A percentile compares a stretch with the other conserved stretches of the same genome.
phyloP scores from a whole-genome alignment of 345 rosid species.

The Lumnitzera racemosa region DNA sequence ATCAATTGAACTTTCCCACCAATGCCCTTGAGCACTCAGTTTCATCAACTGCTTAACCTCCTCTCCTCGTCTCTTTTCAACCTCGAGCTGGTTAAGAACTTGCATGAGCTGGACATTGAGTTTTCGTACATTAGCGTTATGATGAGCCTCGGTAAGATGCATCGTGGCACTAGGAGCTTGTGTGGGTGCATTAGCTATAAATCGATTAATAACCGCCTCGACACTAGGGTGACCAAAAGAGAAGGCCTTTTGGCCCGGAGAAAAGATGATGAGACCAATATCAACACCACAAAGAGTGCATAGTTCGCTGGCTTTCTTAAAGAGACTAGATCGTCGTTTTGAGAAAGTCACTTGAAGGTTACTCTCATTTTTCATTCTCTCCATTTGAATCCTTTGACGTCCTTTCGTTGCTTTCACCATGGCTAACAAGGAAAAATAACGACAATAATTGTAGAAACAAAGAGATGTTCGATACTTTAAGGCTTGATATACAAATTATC shows the following conservation, averaged over 20 bases:
- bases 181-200: conserved; percentile 10
- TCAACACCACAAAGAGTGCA: conserved; percentile 41
- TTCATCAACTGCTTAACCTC: conserved; percentile 10
- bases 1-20: conserved; percentile 26
- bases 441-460: too few relatives aligned
- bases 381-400: conserved; percentile 30
- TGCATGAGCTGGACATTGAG: conserved; percentile 20
- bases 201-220: conserved; percentile 22
- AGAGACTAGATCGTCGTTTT: conserved; percentile 38
- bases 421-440: neutral
- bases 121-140: conserved; percentile 16
- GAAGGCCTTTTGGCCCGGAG: conserved; percentile 39
- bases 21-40: conserved; percentile 8
- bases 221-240: conserved; percentile 57
- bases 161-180: neutral
- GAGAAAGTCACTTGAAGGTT: conserved; percentile 50
- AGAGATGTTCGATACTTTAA: too few relatives aligned
- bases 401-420: conserved; percentile 23
- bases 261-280: conserved; percentile 35
- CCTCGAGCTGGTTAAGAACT: conserved; percentile 17
- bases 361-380: conserved; percentile 20
- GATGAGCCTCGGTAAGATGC: conserved; percentile 22
- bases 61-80: conserved; percentile 20
- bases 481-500: too few relatives aligned
- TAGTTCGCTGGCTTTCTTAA: conserved; percentile 54